phyloP scores from a whole-genome alignment of 371 early-diverging fungal genomes.

The Circinella umbellata region DNA sequence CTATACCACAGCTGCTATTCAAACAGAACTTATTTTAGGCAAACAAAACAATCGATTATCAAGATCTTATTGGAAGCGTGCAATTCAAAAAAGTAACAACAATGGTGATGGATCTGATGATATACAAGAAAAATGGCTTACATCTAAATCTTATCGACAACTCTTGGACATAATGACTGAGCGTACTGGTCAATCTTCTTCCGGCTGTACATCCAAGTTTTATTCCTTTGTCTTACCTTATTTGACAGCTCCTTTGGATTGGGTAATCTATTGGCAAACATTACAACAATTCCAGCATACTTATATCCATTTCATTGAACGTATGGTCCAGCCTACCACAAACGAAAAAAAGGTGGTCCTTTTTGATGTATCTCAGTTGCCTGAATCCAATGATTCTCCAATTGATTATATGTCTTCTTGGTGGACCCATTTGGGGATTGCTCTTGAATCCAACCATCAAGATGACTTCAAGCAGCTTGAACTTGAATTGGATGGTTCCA shows the following conservation, averaged over 20 bases:
- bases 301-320: constrained; percentile 3
- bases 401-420: constrained; percentile 29
- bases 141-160: not conserved
- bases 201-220: constrained; percentile 28
- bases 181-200: constrained; percentile 4
- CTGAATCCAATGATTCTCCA: constrained; percentile 11
- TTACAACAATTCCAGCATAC: constrained; percentile 22
- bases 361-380: constrained; percentile 12
- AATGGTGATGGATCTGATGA: not conserved
- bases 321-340: not conserved
- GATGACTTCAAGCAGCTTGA: not conserved
- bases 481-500: constrained; percentile 11
- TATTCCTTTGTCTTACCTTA: constrained; percentile 44
- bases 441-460: constrained; percentile 3
- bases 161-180: constrained; percentile 16
- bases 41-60: constrained; percentile 13
- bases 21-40: constrained; percentile 36
- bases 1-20: constrained; percentile 38
- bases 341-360: not conserved
- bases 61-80: constrained; percentile 5
- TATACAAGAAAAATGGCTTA: not conserved
- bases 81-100: not conserved
- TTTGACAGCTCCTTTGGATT: constrained; percentile 38
- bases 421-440: constrained; percentile 33
- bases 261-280: constrained; percentile 38